These are phyloP conservation scores for Globisporangium nodosum DNA, from an alignment of 352 stramenopile genomes.

Conservation along the genomic window DNA sequence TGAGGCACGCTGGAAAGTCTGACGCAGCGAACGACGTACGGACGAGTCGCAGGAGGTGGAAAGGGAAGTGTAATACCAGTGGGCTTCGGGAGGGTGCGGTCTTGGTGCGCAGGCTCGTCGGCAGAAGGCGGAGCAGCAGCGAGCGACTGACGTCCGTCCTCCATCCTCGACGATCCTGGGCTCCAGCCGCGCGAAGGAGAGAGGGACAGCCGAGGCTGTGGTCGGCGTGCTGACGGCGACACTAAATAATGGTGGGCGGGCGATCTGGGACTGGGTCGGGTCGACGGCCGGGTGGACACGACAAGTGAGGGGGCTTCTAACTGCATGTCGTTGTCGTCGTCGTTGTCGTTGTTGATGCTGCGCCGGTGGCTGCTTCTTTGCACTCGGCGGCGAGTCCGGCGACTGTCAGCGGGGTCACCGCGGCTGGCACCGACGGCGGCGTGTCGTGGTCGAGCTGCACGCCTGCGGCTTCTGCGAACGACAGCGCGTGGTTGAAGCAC, in stretches of 20 bases:
- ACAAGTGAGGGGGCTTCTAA: not conserved
- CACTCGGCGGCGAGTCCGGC: conserved; percentile 4
- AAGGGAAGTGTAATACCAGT: not conserved
- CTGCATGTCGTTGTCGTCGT: conserved; percentile 8
- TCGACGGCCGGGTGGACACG: not conserved
- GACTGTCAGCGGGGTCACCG: not conserved
- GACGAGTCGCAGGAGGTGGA: not conserved
- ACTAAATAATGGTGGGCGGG: not conserved
- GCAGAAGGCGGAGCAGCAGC: not conserved
- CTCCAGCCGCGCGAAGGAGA: not conserved
- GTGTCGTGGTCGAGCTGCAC: not conserved
- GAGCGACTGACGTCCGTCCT: not conserved
- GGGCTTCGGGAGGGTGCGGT: not conserved
- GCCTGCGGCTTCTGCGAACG: conserved; percentile 12
- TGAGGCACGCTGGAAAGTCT: too few species aligned
- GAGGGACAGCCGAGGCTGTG: not conserved
- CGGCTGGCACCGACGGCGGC: not conserved
- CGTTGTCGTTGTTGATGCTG: conserved; percentile 16
- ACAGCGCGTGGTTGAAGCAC: conserved; percentile 60
- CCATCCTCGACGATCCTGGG: not conserved
- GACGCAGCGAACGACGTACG: not conserved
- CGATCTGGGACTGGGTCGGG: not conserved
- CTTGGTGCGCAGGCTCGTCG: not conserved
- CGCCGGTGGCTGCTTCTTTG: conserved; percentile 9
- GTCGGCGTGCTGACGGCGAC: not conserved